Evolutionary conservation across 306 rosid genomes (phyloP), one percentile per base, ranked within the genome.

Genomic region (Gastrolobium villosum): DNA sequence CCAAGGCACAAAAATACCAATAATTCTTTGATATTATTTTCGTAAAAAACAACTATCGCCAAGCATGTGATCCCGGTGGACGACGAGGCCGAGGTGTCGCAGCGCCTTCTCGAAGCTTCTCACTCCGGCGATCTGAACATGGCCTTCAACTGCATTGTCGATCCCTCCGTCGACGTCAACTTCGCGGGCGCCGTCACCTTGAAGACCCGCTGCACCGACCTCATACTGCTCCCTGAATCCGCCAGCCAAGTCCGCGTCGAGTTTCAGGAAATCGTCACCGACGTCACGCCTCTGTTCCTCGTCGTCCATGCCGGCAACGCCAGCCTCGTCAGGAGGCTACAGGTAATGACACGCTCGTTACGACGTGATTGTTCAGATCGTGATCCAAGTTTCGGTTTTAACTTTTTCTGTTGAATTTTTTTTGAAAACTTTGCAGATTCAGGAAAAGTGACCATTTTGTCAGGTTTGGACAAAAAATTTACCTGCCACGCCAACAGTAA

Each of bases 141-240:
- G 75, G 91, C 88, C 3, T 1, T 72, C 36, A 88, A 87, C 52
- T 89, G 87, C 86, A 83, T 89, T 65, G 72, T 85, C 66, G 93
- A 94, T 88, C 95, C 97, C 48, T 88, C 79, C 43, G 89, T 92
- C 31, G 97, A 94, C 82, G 95, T 94, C 52, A 94, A 92, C 94
- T 90, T 89, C 81, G 77, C 88, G 11, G 99, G 93, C 64, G 93
- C 93, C 4, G 91, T 94, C 35, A 75, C 65, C 53, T 59, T 94
- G 55, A 86, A 84, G 77, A 83, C 82, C 26, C 76, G 89, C 72
- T 86, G 64, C 79, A 65, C 95, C 0, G 92, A 94, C 80, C 61
- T 92, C 48, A 49, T 90, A 3, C 52, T 87, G 3, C 48, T 56
- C 31, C 86, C 84, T 5, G 97, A 94, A 81, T 87, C 93, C 56